phyloP scores from a whole-genome alignment of 306 rosid genomes.

The Trifolium repens region DNA sequence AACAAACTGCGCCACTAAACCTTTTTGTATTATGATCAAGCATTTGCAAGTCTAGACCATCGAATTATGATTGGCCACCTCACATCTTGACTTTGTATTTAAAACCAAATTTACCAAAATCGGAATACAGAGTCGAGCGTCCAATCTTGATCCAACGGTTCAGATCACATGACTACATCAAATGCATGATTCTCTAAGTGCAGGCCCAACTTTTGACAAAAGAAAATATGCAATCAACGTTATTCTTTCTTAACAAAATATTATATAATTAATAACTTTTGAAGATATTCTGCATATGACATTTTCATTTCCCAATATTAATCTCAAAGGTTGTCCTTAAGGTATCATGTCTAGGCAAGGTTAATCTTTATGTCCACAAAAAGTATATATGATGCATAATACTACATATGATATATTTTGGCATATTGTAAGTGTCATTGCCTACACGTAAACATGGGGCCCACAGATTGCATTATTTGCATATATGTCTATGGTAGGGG shows the following conservation, averaged over 20 bases:
- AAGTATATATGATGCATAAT: conserved; percentile 1
- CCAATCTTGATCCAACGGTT: neutral
- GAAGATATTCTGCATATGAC: neutral
- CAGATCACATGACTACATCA: neutral
- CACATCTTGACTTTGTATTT: neutral
- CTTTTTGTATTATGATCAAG: neutral
- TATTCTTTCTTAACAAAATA: neutral
- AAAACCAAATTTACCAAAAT: neutral
- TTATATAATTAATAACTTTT: conserved; percentile 13
- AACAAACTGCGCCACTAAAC: too few relatives aligned
- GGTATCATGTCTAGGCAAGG: conserved; percentile 6
- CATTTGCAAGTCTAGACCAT: neutral
- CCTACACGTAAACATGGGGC: neutral
- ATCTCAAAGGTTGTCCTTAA: neutral
- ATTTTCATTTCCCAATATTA: conserved; percentile 30
- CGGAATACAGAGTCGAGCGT: neutral
- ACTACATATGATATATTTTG: conserved; percentile 21
- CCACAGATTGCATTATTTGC: conserved; percentile 30
- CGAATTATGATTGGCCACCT: neutral
- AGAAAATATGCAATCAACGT: neutral
- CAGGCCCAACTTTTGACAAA: neutral
- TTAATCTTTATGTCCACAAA: conserved; percentile 1
- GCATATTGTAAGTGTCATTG: neutral
- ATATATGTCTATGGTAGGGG: conserved; percentile 24
- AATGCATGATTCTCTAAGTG: neutral